phyloP scores from a whole-genome alignment of 306 rosid species.

The Cyclanthera cordifolia region DNA sequence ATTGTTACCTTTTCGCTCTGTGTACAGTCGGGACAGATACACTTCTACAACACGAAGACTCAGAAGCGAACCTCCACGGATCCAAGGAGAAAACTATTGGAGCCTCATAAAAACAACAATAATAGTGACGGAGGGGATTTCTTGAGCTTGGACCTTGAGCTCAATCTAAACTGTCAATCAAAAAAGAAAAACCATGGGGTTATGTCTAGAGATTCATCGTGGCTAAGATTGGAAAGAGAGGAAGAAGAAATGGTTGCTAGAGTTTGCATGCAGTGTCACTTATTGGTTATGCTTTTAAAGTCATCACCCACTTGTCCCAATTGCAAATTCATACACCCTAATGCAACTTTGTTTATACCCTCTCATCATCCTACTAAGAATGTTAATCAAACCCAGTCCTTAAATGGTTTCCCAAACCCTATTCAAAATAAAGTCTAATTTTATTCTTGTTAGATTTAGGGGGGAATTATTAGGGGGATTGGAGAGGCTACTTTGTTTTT shows the following conservation, averaged over 20 bases:
- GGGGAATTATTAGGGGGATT: neutral
- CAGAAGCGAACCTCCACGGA: conserved; percentile 36
- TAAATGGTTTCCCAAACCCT: conserved; percentile 3
- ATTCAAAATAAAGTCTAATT: conserved; percentile 9
- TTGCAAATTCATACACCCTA: conserved; percentile 80
- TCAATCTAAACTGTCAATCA: conserved; percentile 40
- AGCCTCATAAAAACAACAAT: neutral
- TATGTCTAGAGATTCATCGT: conserved; percentile 7
- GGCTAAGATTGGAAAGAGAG: neutral
- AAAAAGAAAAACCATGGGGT: conserved; percentile 5
- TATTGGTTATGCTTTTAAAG: conserved; percentile 79
- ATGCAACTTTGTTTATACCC: conserved; percentile 31
- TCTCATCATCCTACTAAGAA: neutral
- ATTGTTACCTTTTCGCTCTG: too few species aligned
- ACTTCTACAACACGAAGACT: conserved; percentile 54
- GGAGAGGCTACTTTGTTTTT: neutral
- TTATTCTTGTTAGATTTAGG: neutral
- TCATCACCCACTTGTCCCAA: conserved; percentile 87
- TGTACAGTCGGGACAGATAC: conserved; percentile 67
- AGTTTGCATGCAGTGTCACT: conserved; percentile 76
- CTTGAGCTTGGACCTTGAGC: conserved; percentile 69
- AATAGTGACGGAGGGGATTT: conserved; percentile 16
- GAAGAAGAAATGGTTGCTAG: conserved; percentile 69
- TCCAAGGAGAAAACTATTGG: conserved; percentile 30
- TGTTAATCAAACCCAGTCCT: neutral